These are phyloP conservation scores for Myriosclerotinia duriaeana DNA, from an alignment of 2,329 filamentous ascomycete genomes.

Conservation along the genomic window DNA sequence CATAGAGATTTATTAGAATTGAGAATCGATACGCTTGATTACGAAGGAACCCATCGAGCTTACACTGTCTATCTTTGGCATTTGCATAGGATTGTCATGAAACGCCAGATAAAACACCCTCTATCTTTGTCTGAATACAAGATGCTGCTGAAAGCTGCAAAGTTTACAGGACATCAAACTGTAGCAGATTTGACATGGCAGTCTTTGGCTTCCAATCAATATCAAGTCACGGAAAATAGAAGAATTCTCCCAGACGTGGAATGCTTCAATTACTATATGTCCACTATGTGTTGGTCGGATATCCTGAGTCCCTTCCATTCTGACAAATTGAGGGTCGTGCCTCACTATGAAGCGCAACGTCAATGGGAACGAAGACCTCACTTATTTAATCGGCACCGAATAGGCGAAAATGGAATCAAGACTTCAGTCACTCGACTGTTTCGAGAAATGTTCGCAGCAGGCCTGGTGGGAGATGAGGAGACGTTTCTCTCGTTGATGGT, in stretches of 20 bases:
- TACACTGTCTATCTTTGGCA: slow-evolving; percentile 32
- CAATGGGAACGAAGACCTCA: slow-evolving; percentile 26
- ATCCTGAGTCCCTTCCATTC: slow-evolving; percentile 44
- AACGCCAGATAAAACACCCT: slow-evolving; percentile 41
- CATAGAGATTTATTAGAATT: slow-evolving; percentile 43
- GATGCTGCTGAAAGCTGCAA: slow-evolving; percentile 53
- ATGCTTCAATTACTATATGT: slow-evolving; percentile 57
- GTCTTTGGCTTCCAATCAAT: slow-evolving; percentile 42
- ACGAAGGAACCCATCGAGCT: slow-evolving; percentile 30
- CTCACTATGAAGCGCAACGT: slow-evolving; percentile 36
- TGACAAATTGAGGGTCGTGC: slow-evolving; percentile 38
- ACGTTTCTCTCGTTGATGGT: slow-evolving; percentile 55
- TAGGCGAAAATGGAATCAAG: slow-evolving; percentile 32
- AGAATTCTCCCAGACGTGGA: slow-evolving; percentile 46
- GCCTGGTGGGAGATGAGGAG: slow-evolving; percentile 49
- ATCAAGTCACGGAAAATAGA: neutral
- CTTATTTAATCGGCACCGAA: slow-evolving; percentile 32
- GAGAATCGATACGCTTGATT: slow-evolving; percentile 21
- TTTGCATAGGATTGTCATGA: slow-evolving; percentile 40
- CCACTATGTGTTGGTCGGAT: slow-evolving; percentile 49
- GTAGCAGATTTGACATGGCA: slow-evolving; percentile 50
- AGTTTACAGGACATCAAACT: slow-evolving; percentile 46
- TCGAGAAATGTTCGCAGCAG: slow-evolving; percentile 48
- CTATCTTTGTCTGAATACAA: slow-evolving; percentile 51
- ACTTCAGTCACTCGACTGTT: slow-evolving; percentile 42